Evolutionary conservation across 2,329 filamentous ascomycete species (phyloP).

Genomic region (Mycosphaerella arachidis): DNA sequence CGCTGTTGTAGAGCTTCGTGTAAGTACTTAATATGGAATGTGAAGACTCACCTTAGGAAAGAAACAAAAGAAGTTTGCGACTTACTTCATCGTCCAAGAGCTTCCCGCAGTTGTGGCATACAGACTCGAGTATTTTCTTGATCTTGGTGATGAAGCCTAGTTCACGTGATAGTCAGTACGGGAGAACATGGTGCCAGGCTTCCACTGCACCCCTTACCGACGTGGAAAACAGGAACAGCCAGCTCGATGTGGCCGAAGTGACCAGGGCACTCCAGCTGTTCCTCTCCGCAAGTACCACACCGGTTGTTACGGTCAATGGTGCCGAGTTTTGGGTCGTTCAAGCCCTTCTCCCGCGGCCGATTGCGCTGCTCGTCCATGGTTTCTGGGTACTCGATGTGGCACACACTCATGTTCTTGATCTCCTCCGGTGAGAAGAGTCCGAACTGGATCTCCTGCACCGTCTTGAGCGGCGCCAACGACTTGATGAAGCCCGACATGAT

Average conservation of each 20-base stretch:
- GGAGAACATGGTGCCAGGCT: neutral
- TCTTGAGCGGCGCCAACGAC: constrained; percentile 93
- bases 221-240: constrained; percentile 90
- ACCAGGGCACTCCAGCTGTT: constrained; percentile 91
- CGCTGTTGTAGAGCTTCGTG: constrained; percentile 59
- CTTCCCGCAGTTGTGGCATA: constrained; percentile 98
- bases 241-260: constrained; percentile 99
- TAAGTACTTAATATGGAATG: constrained; percentile 38
- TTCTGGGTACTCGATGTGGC: constrained; percentile 95
- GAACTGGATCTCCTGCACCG: constrained; percentile 98
- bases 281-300: constrained; percentile 93
- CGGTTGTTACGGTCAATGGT: constrained; percentile 94
- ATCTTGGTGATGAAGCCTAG: constrained; percentile 96
- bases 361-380: constrained; percentile 97
- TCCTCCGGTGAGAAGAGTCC: constrained; percentile 96
- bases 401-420: constrained; percentile 98
- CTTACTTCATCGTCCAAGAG: constrained; percentile 97
- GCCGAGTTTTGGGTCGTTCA: constrained; percentile 93
- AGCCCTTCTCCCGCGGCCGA: constrained; percentile 81
- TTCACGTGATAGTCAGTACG: constrained; percentile 20
- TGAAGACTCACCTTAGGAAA: constrained; percentile 10
- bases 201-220: constrained; percentile 48
- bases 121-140: constrained; percentile 97
- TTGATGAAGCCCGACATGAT: constrained; percentile 91
- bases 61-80: constrained; percentile 43